These are phyloP conservation scores for Physcia stellaris DNA, from an alignment of 495 filamentous ascomycete genomes.

Conservation along the genomic window DNA sequence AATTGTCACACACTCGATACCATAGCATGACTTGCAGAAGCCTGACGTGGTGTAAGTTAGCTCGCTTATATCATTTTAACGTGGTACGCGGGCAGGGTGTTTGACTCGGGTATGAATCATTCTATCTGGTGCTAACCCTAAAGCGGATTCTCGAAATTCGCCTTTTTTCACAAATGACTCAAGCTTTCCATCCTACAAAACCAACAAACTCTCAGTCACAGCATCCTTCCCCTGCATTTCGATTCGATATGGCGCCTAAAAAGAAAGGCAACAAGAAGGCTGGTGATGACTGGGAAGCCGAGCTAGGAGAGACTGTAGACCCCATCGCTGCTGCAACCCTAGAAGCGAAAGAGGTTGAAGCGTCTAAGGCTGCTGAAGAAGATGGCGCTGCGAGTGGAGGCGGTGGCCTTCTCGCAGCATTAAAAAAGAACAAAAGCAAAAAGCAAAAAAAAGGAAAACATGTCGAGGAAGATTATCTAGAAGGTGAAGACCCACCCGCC, in stretches of 20 bases:
- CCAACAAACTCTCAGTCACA: no score
- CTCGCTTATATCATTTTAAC: no score
- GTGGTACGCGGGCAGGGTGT: no score
- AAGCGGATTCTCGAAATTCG: no score
- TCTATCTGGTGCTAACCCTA: no score
- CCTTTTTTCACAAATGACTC: no score
- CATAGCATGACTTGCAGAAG: no score
- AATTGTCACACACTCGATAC: no score
- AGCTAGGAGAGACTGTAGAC: constrained; percentile 60
- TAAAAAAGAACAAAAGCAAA: constrained; percentile 83
- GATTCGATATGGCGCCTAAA: constrained; percentile 67
- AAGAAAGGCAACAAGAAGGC: constrained; percentile 85
- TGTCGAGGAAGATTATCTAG: constrained; percentile 51
- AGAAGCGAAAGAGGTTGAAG: constrained; percentile 33
- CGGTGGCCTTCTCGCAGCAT: constrained; percentile 68
- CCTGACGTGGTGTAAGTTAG: no score
- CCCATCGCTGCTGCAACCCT: constrained; percentile 36
- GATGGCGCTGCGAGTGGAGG: constrained; percentile 36
- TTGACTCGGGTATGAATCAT: no score
- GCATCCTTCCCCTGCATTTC: no score
- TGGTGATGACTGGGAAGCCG: constrained; percentile 90
- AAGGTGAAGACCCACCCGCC: constrained; percentile 49
- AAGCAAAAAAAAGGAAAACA: constrained; percentile 81
- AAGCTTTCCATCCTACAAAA: no score
- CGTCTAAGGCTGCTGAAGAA: constrained; percentile 34